Evolutionary conservation across 768 basidiomycete species (phyloP), one percentile per base, ranked within the genome.

Genomic region (Tricholoma matsutake): DNA sequence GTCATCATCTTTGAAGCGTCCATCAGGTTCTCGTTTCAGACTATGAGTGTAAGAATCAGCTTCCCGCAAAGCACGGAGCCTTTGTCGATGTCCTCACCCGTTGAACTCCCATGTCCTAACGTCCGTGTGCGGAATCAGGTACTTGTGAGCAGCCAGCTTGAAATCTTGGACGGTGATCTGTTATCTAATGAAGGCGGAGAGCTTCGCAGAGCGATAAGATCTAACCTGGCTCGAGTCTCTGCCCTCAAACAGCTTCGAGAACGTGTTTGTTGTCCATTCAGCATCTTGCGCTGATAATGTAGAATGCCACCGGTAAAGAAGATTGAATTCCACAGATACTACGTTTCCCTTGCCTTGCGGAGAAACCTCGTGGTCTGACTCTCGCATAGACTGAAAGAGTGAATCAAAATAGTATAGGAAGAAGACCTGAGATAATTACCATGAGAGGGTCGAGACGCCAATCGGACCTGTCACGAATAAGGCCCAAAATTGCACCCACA

Each of bases 261-360:
- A 84, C n/a, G 74, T 35, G 1, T 66, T 64, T 52, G 81, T 76
- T 6, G 83, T 77, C 87, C 87, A 89, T 49, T 76, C 58, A 0
- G 80, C 78, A 70, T 91, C 88, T 49, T 77, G 63, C 54, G 75
- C 68, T 6, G 84, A 85, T 1, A 88, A 68, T 1, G 86, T 79
- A 18, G 89, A 76, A 65, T 91, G 89, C 89, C 89, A 91, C 55
- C 81, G 59, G 71, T 84, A 84, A 20, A 84, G 71, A 2, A 83
- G 73, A 64, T 84, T 92, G 77, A 93, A 92, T 72, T 93, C 92
- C 34, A 91, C 69, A 0, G 91, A 90, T 60, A 85, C 83, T 37
- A 83, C 85, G 67, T 93, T 93, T 54, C 92, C 92, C 69, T 86
- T 76, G 37, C 91, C 92, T 9, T 85, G 81, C 37, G 85, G 82